Base-by-base conservation (phyloP, 148 eudicot genomes). In the Rhododendron vialii region DNA sequence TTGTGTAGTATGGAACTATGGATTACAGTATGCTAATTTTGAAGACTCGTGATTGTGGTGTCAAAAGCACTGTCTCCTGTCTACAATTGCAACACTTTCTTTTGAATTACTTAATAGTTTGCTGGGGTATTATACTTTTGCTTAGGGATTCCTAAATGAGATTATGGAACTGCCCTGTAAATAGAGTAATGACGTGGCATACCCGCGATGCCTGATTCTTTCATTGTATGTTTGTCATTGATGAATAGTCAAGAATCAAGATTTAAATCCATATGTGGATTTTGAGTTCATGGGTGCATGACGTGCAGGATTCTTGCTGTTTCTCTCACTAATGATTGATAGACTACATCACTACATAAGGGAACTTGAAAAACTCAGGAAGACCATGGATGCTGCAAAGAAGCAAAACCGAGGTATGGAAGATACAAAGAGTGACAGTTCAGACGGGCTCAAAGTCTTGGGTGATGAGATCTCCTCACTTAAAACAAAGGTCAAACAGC, bases 301-400 rank as follows among this genome's bases (percentile, higher is more conserved):
- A 15, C 57, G 41, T 88, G 88, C 91, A 92, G 93, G 93, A 50
- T 89, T 92, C 79, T 22, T 87, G 47, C 82, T 92, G 59, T 92
- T 92, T 80, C 91, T 92, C n/a, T 85, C 86, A 17, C 67, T 90
- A 67, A 89, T 88, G 91, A 84, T 92, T 3, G 93, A 92, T 78
- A 89, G 85, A 79, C 83, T 90, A 53, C 92, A 92, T 59, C 88
- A 90, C 85, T 92, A 92, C 89, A 90, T 90, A 48, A 87, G 93
- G 84, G 93, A 92, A 81, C 91, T 92, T 59, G 89, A 92, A 5
- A 14, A 82, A 53, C 89, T 86, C 26, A 90, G 90, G 76, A 92
- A 86, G 79, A 67, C 86, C 45, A 88, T 85, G 92, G 90, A 88
- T 35, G 83, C 86, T 86, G 83, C 63, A 7, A 88, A 92, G 85